These are phyloP conservation scores for Diaporthe longicolla DNA, from an alignment of 2,329 filamentous ascomycete species.

Conservation along the genomic window DNA sequence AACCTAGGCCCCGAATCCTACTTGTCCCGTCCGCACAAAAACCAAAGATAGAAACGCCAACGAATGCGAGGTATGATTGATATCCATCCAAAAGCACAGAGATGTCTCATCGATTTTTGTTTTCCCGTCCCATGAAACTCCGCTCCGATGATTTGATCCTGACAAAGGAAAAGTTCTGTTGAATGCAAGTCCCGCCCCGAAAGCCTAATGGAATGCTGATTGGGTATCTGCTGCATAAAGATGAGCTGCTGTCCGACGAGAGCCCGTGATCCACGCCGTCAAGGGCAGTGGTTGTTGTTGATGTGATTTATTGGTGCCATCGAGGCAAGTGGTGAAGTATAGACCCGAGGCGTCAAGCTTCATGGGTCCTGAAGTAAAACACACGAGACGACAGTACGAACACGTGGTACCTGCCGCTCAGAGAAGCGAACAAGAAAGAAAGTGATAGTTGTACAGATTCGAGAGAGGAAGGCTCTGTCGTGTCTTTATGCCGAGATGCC, in stretches of 20 bases:
- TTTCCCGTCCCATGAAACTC: constrained; percentile 38
- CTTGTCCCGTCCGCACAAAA: constrained; percentile 6
- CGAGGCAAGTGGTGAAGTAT: constrained; percentile 20
- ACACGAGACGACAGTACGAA: constrained; percentile 26
- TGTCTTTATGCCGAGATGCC: constrained; percentile 18
- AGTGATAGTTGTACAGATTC: constrained; percentile 21
- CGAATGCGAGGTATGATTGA: constrained; percentile 43
- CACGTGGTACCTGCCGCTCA: constrained; percentile 31
- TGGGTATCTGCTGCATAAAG: constrained; percentile 41
- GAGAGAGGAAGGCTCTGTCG: neutral
- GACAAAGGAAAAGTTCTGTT: constrained; percentile 35
- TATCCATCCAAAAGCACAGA: constrained; percentile 38
- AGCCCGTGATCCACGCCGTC: constrained; percentile 17
- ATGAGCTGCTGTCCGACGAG: constrained; percentile 36
- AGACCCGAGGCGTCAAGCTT: constrained; percentile 38
- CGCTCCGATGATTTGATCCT: constrained; percentile 29
- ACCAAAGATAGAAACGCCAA: constrained; percentile 37
- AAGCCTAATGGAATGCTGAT: constrained; percentile 37
- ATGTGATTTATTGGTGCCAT: constrained; percentile 20
- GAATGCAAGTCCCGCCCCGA: constrained; percentile 23
- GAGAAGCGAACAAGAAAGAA: constrained; percentile 18
- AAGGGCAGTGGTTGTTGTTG: constrained; percentile 1
- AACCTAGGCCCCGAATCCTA: constrained; percentile 19
- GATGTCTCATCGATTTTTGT: constrained; percentile 36
- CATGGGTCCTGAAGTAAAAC: constrained; percentile 12